phyloP scores from a whole-genome alignment of 331 rosid species.

The Cydonia oblonga region DNA sequence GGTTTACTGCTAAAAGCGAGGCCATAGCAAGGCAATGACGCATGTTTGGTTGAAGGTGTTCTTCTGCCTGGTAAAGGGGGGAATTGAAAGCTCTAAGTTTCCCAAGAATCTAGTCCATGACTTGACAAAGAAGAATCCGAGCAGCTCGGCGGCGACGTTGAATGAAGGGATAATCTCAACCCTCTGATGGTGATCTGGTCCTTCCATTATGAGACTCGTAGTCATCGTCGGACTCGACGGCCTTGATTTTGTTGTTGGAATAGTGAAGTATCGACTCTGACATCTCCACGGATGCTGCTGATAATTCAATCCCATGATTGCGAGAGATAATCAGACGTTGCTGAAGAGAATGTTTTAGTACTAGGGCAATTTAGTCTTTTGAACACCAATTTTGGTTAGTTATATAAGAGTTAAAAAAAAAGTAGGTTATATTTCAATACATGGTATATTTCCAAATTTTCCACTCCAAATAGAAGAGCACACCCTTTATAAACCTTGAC shows the following conservation, averaged over 20 bases:
- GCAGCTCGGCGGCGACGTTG: slow-evolving; percentile 36
- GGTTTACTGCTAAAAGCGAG: slow-evolving; percentile 69
- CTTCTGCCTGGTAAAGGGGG: slow-evolving; percentile 75
- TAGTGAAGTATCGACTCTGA: slow-evolving; percentile 40
- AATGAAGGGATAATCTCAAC: not conserved
- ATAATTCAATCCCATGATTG: slow-evolving; percentile 30
- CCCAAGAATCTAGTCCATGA: slow-evolving; percentile 30
- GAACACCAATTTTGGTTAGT: too few relatives aligned
- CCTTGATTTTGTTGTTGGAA: not conserved
- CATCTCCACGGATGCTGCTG: slow-evolving; percentile 10
- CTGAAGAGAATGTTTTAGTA: too few relatives aligned
- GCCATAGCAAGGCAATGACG: slow-evolving; percentile 93
- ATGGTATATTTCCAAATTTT: too few relatives aligned
- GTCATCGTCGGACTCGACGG: slow-evolving; percentile 13
- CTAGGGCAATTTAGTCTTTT: too few relatives aligned
- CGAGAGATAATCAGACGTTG: too few relatives aligned
- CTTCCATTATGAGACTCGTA: slow-evolving; percentile 54
- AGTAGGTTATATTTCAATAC: too few relatives aligned
- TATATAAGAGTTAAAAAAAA: too few relatives aligned
- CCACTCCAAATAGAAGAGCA: not conserved
- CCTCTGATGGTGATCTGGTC: slow-evolving; percentile 80
- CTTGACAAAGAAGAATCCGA: slow-evolving; percentile 76
- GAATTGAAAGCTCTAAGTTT: slow-evolving; percentile 35
- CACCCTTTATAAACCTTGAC: not conserved
- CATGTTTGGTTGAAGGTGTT: slow-evolving; percentile 91